Evolutionary conservation across 345 rosid genomes (phyloP).

Genomic region (Dovyalis caffra): DNA sequence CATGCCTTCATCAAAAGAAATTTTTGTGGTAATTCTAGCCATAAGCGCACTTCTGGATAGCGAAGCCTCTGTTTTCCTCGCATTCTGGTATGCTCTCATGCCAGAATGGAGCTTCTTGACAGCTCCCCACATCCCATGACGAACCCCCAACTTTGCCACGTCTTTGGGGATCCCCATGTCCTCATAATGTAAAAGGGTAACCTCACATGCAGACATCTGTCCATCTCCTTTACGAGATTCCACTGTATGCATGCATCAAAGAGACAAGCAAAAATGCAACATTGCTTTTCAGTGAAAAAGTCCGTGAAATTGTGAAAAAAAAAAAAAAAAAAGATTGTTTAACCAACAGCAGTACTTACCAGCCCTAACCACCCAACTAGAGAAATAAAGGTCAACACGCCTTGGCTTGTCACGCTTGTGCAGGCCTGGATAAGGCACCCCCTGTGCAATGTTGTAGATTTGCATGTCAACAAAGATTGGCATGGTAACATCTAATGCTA

Average conservation of each 20-base stretch:
- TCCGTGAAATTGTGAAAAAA: background rate
- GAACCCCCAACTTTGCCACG: constrained; percentile 86
- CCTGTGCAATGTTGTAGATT: constrained; percentile 46
- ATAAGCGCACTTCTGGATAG: constrained; percentile 67
- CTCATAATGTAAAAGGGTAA: constrained; percentile 77
- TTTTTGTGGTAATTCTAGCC: constrained; percentile 72
- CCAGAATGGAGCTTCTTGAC: constrained; percentile 83
- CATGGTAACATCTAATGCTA: background rate
- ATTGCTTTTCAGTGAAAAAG: background rate
- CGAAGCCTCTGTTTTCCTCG: constrained; percentile 50
- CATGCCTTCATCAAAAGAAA: constrained; percentile 38
- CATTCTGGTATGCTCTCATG: constrained; percentile 82
- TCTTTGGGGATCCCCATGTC: constrained; percentile 99
- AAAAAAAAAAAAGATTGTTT: background rate
- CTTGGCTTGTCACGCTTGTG: constrained; percentile 86
- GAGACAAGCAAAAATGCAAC: background rate
- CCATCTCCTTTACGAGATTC: constrained; percentile 91
- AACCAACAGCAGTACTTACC: constrained; percentile 41
- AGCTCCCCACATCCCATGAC: constrained; percentile 99
- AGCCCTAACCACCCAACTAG: constrained; percentile 87
- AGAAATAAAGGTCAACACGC: constrained; percentile 83
- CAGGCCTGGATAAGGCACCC: constrained; percentile 61
- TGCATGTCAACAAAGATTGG: background rate
- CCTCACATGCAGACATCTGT: constrained; percentile 78
- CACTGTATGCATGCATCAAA: constrained; percentile 45